phyloP scores from a whole-genome alignment of 371 early-diverging fungal genomes.

The Mortierella polycephala region DNA sequence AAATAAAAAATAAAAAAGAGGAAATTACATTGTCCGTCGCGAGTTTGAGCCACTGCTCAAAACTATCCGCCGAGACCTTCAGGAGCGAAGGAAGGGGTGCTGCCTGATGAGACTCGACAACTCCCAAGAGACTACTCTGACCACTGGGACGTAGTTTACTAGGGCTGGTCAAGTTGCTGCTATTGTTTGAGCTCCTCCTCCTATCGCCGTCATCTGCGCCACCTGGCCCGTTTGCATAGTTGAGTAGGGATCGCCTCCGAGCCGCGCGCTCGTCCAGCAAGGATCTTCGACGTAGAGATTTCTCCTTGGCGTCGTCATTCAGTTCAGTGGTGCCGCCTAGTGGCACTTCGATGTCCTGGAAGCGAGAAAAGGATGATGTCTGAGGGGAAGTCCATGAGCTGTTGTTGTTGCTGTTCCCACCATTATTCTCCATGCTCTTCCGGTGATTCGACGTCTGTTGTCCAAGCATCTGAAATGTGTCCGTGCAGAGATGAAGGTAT shows the following conservation, averaged over 20 bases:
- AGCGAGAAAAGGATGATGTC: constrained; percentile 41
- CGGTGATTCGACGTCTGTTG: constrained; percentile 18
- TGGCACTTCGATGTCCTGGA: constrained; percentile 54
- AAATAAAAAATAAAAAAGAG: constrained; percentile 2
- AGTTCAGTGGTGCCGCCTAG: constrained; percentile 48
- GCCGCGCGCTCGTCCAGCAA: constrained; percentile 50
- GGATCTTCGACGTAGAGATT: constrained; percentile 47
- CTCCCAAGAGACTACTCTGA: constrained; percentile 39
- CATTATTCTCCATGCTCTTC: constrained; percentile 14
- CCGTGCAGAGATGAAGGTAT: background rate
- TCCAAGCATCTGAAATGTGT: constrained; percentile 10
- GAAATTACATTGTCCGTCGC: constrained; percentile 91
- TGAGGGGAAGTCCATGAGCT: constrained; percentile 16
- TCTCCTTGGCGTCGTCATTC: constrained; percentile 54
- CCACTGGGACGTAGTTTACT: constrained; percentile 47
- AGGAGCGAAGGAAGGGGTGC: constrained; percentile 35
- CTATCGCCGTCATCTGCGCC: constrained; percentile 28
- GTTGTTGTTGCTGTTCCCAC: constrained; percentile 2
- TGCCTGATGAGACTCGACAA: constrained; percentile 34
- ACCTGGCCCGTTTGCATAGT: constrained; percentile 6
- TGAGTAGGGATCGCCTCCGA: constrained; percentile 41
- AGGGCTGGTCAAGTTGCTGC: constrained; percentile 19
- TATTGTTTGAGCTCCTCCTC: constrained; percentile 24
- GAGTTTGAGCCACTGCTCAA: constrained; percentile 98
- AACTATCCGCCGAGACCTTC: constrained; percentile 60